A percentile compares a stretch with the other conserved stretches of the same genome.
phyloP scores from a whole-genome alignment of 257 asterid genomes.

The Agastache rugosa region DNA sequence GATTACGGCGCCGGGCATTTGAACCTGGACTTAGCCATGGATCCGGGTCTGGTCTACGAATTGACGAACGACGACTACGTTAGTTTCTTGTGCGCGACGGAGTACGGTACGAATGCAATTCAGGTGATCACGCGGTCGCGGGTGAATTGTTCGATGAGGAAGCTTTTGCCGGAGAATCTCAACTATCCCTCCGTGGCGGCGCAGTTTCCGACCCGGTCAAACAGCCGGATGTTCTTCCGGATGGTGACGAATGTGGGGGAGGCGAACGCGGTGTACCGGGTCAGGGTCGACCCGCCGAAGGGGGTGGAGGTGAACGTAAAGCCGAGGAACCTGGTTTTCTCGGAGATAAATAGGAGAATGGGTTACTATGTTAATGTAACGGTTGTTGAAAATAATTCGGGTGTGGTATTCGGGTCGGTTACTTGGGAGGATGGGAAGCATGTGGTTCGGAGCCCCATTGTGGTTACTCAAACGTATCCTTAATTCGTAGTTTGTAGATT shows the following conservation, averaged over 20 bases:
- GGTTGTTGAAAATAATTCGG: conserved; percentile 56
- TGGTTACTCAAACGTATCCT: conserved; percentile 68
- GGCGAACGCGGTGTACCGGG: conserved; percentile 47
- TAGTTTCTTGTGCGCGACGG: conserved; percentile 69
- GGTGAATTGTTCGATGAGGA: conserved; percentile 69
- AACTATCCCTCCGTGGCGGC: conserved; percentile 79
- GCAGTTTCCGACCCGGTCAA: conserved; percentile 47
- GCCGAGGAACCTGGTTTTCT: conserved; percentile 63
- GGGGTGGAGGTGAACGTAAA: conserved; percentile 68
- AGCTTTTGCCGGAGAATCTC: conserved; percentile 68
- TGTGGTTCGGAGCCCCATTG: conserved; percentile 78
- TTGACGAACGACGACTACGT: conserved; percentile 66
- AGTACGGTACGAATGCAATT: conserved; percentile 72
- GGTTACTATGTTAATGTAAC: conserved; percentile 67
- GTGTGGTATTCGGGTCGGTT: conserved; percentile 76
- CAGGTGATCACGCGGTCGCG: conserved; percentile 76
- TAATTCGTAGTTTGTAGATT: conserved; percentile 36
- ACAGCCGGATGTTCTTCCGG: conserved; percentile 66
- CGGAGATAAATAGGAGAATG: conserved; percentile 55
- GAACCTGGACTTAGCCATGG: conserved; percentile 77
- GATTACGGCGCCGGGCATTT: conserved; percentile 82
- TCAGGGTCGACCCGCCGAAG: conserved; percentile 63
- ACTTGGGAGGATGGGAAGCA: conserved; percentile 80
- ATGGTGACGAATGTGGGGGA: conserved; percentile 79
- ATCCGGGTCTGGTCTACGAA: conserved; percentile 82